Conservation (phyloP, 169 alveolate species). For the Babesia ovata region DNA sequence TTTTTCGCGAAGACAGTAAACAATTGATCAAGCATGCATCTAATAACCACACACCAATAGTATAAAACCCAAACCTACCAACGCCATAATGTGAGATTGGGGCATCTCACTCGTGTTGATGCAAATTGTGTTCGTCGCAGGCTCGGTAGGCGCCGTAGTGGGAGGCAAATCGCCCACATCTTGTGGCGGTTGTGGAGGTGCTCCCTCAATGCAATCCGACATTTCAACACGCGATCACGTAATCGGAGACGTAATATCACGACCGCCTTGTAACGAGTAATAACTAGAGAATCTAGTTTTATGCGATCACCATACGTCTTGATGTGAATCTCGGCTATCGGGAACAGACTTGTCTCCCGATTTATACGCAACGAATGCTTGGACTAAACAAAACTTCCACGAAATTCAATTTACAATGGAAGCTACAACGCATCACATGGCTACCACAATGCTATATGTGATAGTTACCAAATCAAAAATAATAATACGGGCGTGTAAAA, state of each 20-base stretch:
- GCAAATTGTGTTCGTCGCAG: background rate
- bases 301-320: too few species aligned
- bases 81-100: conserved; percentile 55
- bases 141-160: background rate
- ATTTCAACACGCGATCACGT: too few species aligned
- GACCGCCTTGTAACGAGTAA: background rate
- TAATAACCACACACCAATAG: background rate
- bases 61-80: conserved; percentile 27
- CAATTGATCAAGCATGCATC: background rate
- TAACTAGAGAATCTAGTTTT: background rate
- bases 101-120: conserved; percentile 17
- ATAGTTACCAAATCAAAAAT: background rate
- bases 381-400: background rate
- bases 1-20: background rate
- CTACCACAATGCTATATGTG: background rate
- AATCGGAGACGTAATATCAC: too few species aligned
- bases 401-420: background rate
- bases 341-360: too few species aligned
- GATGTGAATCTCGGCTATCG: too few species aligned
- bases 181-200: background rate
- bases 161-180: background rate
- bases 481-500: background rate
- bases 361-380: background rate
- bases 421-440: background rate
- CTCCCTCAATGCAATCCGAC: background rate